Evolutionary conservation across 2,329 filamentous ascomycete genomes (phyloP), one percentile per base, ranked within the genome.

Genomic region (Didymella lethalis): DNA sequence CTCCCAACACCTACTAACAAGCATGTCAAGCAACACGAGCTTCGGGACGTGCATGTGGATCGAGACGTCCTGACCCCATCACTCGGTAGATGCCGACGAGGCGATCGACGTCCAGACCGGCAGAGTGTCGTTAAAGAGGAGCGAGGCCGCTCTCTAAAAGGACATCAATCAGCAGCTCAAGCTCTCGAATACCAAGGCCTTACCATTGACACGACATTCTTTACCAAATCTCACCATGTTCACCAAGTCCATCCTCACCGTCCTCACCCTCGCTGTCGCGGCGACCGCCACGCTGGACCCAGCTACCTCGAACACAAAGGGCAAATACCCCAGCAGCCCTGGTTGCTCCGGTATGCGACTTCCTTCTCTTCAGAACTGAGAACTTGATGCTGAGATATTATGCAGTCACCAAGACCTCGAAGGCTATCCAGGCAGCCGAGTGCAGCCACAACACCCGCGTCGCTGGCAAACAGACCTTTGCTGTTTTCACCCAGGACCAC

Each of bases 401-500:
- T 6, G 48, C 53, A 62, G 68, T 75, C 7, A 57, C 67, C 29
- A 77, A 76, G 50, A 68, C 61, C 28, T 76, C 73, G 40, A 72
- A 65, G 31, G 73, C 70, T 45, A 79, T 80, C 62, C 78, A 80
- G 67, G 78, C 77, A 20, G 77, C 78, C 40, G 79, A 80, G 62
- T 80, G 78, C 69, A 69, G 71, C 51, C 72, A 79, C 68, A 80
- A 79, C 69, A 79, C 77, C 1, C 76, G 77, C 34, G 73, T 71
- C 41, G 67, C 66, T 12, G 62, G 65, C 36, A 72, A 59, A 0
- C 74, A 80, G 58, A 80, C 77, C 14, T 80, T 79, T 43, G 77
- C 77, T 45, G 66, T 79, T 48, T 79, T 79, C 67, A 73, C 67
- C n/a, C 77, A 74, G 7, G 79, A 83, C 67, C 80, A 82, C 67